Base-by-base conservation (phyloP, 192 early-diverging fungal species). In the Cladochytrium replicatum region DNA sequence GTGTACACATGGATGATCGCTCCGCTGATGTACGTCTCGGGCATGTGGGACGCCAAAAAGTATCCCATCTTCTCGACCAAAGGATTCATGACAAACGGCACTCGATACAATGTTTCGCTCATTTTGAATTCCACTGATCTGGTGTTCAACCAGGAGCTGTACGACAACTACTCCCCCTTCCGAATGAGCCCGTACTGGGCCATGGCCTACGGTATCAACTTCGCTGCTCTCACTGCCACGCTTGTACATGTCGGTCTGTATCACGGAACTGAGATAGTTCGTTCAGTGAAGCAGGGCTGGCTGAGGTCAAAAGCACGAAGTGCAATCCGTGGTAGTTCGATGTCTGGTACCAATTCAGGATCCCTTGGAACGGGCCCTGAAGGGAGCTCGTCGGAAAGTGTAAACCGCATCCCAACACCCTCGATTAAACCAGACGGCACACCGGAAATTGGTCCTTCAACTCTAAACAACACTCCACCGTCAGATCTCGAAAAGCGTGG, bases 1-100 rank as follows among this genome's bases (percentile, higher is more conserved):
- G 67, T 83, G 17, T 74, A 83, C 31, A 79, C 84, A 63, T 89
- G 82, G 78, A 64, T 87, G 52, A 53, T 83, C 15, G 72, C 77
- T 3, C 88, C 87, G 9, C n/a, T 54, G 11, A 29, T 66, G 8
- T 37, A 58, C 44, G 26, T 43, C 28, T 32, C 23, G 25, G 56
- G 64, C 31, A 45, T 63, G 5, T 66, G 48, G 53, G 39, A 44
- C 32, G 55, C 62, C 28, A 27, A 48, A 25, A 41, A 25, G n/a
- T 66, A 64, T 42, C 63, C 61, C 5, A 26, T 30, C 6, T 55
- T 15, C 32, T 23, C 6, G 6, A 21, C 26, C 43, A 53, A 15
- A 4, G 41, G 17, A 19, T 63, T 30, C 32, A 42, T 26, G 15
- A 29, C 3, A 4, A 45, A 39, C 15, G 61, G 55, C 6, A 48